Evolutionary conservation across 257 asterid species (phyloP).

Genomic region (Striga asiatica): DNA sequence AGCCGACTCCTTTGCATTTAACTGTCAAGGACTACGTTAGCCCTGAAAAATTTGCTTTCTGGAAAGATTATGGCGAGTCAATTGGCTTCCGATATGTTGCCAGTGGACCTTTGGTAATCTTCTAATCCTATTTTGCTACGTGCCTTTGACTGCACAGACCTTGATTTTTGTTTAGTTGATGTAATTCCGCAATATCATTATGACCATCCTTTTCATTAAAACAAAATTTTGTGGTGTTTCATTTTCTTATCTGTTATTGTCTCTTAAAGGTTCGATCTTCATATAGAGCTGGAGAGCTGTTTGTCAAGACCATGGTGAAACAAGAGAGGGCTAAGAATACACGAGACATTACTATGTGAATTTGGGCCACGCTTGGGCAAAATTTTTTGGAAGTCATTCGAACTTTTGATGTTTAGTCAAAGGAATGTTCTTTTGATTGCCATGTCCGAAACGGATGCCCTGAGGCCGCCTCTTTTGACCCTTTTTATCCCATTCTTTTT

Average conservation of each 20-base stretch:
- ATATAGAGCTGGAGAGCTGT: slow-evolving; percentile 94
- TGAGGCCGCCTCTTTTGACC: too few species aligned
- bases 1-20: slow-evolving; percentile 97
- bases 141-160: background rate
- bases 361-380: slow-evolving; percentile 1
- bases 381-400: too few species aligned
- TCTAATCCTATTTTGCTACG: background rate
- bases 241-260: slow-evolving; percentile 11
- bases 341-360: slow-evolving; percentile 11
- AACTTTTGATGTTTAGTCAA: too few species aligned
- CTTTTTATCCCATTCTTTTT: too few species aligned
- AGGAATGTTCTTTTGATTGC: too few species aligned
- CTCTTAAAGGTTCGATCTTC: slow-evolving; percentile 93
- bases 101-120: slow-evolving; percentile 92
- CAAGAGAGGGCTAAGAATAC: slow-evolving; percentile 39
- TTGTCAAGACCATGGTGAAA: slow-evolving; percentile 82
- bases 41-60: slow-evolving; percentile 80
- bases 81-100: slow-evolving; percentile 96
- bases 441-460: too few species aligned
- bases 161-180: background rate
- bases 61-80: slow-evolving; percentile 97
- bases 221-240: background rate
- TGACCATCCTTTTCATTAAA: background rate
- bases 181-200: background rate
- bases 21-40: slow-evolving; percentile 80